These are phyloP conservation scores for Pseudogymnoascus sp. DNA, from an alignment of 2,329 filamentous ascomycete genomes.

Conservation along the genomic window DNA sequence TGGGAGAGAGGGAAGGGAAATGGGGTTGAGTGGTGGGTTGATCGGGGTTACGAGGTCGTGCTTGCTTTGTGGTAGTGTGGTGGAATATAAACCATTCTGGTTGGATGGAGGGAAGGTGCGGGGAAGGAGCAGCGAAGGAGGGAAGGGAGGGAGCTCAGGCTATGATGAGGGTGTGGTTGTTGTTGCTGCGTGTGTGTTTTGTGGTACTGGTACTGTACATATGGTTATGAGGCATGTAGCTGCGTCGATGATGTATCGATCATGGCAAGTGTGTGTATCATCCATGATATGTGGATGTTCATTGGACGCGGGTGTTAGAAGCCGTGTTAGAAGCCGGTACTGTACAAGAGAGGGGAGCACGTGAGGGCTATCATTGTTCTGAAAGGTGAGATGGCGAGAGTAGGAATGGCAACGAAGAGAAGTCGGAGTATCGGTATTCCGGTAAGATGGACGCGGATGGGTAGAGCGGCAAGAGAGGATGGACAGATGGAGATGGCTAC, in stretches of 20 bases:
- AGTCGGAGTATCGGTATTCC: background rate
- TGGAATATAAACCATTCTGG: background rate
- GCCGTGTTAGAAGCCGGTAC: background rate
- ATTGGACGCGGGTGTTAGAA: conserved; percentile 1
- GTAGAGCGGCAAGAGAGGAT: background rate
- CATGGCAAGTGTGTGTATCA: conserved; percentile 7
- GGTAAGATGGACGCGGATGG: background rate
- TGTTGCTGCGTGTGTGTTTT: background rate
- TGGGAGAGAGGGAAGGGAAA: background rate
- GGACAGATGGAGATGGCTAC: background rate
- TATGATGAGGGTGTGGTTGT: conserved; percentile 1
- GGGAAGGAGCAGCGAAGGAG: background rate
- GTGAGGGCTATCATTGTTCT: background rate
- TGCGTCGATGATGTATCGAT: conserved; percentile 1
- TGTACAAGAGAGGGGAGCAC: background rate
- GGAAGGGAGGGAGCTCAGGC: background rate
- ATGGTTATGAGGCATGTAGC: background rate
- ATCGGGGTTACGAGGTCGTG: background rate
- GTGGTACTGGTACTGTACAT: background rate
- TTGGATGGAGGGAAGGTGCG: background rate
- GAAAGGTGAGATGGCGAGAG: background rate
- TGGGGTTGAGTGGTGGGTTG: background rate
- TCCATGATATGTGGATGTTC: conserved; percentile 4
- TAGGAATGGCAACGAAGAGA: background rate
- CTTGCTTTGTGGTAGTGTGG: background rate